Base-by-base conservation (phyloP, 768 basidiomycete species). In the Hydnomerulius pinastri region DNA sequence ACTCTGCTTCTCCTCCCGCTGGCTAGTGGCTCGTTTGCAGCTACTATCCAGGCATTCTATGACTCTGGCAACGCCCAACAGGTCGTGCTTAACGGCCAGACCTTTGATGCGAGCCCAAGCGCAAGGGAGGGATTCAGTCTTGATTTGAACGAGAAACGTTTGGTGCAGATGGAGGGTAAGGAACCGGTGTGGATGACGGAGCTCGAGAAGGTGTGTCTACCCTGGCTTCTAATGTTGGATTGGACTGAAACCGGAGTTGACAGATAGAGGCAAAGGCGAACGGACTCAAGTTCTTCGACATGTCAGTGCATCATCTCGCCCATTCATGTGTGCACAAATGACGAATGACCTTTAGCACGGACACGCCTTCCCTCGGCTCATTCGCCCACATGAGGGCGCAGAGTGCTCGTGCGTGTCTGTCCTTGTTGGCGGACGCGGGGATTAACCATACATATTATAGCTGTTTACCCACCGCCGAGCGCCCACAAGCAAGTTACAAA, bases 211-310 rank as follows among this genome's bases (percentile, higher is more conserved):
- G 89, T 87, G 25, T 8, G 57, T 17, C 27, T 29, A 10, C 24
- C 11, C 17, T 20, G 12, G 6, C 18, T 15, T 17, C 6, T 4
- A 9, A 15, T 38, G 30, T 17, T n/a, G n/a, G n/a, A 28, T 25
- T 18, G 32, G n/a, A 20, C 43, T 17, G 23, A 21, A 9, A 29
- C 40, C 30, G 27, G 21, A 35, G 11, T 27, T 29, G 52, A 24
- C 57, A 92, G 91, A 87, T 95, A 53, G 73, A 82, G 61, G 79
- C 83, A 53, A 95, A 89, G 70, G 83, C 84, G 43, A 76, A 79
- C 57, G 91, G 91, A 54, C 61, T 84, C 71, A 86, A 80, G 46
- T 95, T 94, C 77, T 89, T 95, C 72, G 93, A 95, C 68, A 78
- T 96, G 88, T 90, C 68, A 72, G 75, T 55, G 35, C 33, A 28